Percentiles rank a stretch among this genome's conserved stretches.
These are phyloP conservation scores for Russula foetens DNA, from an alignment of 768 basidiomycete species.

Conservation along the genomic window DNA sequence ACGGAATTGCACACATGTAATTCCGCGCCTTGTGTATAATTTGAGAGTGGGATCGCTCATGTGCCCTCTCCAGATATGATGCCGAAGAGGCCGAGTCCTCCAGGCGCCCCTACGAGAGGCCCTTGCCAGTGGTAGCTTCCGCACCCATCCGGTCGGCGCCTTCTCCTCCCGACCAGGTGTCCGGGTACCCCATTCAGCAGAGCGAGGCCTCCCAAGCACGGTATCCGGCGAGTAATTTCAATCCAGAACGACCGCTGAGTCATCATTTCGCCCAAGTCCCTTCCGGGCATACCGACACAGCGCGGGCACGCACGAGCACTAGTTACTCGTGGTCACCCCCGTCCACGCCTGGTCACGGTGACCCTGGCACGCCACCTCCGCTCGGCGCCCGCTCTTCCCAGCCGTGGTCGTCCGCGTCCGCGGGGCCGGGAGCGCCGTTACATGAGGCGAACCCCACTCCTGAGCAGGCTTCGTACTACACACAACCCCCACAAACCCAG, in stretches of 20 bases:
- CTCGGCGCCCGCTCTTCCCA: background rate
- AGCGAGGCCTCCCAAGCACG: background rate
- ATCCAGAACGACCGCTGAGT: background rate
- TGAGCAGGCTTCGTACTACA: background rate
- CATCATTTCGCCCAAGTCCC: constrained; percentile 1
- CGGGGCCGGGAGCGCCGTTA: background rate
- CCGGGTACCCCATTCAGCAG: constrained; percentile 10
- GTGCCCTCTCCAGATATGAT: constrained; percentile 17
- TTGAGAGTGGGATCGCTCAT: constrained; percentile 1
- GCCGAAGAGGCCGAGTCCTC: constrained; percentile 19
- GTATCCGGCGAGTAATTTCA: background rate
- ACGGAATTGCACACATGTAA: constrained; percentile 61
- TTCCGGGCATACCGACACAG: background rate
- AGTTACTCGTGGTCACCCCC: constrained; percentile 14
- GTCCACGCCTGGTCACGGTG: background rate
- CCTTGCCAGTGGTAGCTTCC: background rate
- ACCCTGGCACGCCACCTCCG: background rate
- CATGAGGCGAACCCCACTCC: background rate
- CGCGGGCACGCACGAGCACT: background rate
- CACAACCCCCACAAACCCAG: background rate
- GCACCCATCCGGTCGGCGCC: background rate
- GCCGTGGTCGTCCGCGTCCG: background rate
- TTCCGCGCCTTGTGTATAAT: background rate
- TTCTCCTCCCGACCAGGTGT: constrained; percentile 6
- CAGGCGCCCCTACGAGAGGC: constrained; percentile 17